Base-by-base conservation (phyloP, 2,329 filamentous ascomycete species). In the Penicillium sp. region DNA sequence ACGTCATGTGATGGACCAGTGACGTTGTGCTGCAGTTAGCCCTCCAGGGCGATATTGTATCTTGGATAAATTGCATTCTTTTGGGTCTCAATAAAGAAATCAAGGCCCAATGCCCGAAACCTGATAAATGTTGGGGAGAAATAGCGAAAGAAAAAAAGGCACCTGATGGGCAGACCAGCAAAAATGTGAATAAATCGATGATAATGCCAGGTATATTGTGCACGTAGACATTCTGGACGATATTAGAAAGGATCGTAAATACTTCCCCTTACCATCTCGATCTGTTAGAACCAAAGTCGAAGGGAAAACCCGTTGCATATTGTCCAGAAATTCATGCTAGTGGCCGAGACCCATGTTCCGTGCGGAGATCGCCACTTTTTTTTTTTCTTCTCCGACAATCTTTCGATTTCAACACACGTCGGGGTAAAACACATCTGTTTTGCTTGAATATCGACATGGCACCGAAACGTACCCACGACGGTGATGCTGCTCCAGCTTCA, bases 391-490 rank as follows among this genome's bases (percentile, higher is more conserved):
- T 47, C 37, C 47, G 31, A 44, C 44, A 40, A 38, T 38, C 37
- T 43, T 43, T 31, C 21, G 31, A 38, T 26, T 28, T 15, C 34
- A 51, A 17, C 47, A 45, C 43, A 43, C 41, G 10, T 31, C 47
- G 46, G 8, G 38, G 29, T 17, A 22, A 29, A 13, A 13, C 31
- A 32, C 26, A 33, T 6, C 32, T 24, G n/a, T 32, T 41, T 22
- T 24, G 15, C 3, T 24, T 31, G 9, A 32, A 19, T 24, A 46
- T 41, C 43, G 64, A 48, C 22, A 86, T 86, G 82, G 72, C 75
- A n/a, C 64, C 75, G 19, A 85, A 83, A 66, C 71, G 81, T 54
- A 63, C 76, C n/a, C 72, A 69, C 28, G 78, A 81, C 45, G 69
- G 72, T 52, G 64, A 69, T 41, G 62, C 65, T 19, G 42, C 55